Evolutionary conservation across 1,139 yeast species (phyloP).

Genomic region (Suhomyces guaymorum): DNA sequence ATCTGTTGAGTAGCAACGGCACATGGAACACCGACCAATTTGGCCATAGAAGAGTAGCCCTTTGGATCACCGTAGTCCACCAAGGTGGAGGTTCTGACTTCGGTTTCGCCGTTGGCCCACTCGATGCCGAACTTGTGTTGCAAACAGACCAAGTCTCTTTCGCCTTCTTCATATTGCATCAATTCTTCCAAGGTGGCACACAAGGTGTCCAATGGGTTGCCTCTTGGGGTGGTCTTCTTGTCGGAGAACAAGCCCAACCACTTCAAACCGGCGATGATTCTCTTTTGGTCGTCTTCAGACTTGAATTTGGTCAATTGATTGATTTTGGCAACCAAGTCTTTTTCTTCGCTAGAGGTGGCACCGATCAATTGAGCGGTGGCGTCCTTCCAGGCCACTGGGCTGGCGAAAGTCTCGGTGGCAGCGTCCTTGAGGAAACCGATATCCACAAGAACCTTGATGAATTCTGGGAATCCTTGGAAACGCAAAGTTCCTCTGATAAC

Average conservation of each 20-base stretch:
- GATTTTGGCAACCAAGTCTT: slow-evolving; percentile 74
- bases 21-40: slow-evolving; percentile 97
- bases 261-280: slow-evolving; percentile 83
- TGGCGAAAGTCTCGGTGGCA: slow-evolving; percentile 56
- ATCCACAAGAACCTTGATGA: slow-evolving; percentile 92
- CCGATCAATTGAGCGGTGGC: slow-evolving; percentile 78
- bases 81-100: slow-evolving; percentile 91
- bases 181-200: slow-evolving; percentile 94
- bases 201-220: slow-evolving; percentile 91
- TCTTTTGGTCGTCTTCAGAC: slow-evolving; percentile 76
- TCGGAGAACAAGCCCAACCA: slow-evolving; percentile 94
- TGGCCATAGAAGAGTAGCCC: slow-evolving; percentile 98
- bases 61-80: slow-evolving; percentile 91
- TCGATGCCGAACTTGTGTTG: slow-evolving; percentile 98
- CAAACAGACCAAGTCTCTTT: slow-evolving; percentile 90
- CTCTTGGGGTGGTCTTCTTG: slow-evolving; percentile 77
- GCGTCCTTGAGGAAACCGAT: slow-evolving; percentile 88
- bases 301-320: slow-evolving; percentile 78
- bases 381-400: slow-evolving; percentile 79
- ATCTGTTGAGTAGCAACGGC: slow-evolving; percentile 92
- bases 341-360: slow-evolving; percentile 66
- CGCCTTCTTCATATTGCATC: slow-evolving; percentile 96
- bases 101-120: slow-evolving; percentile 90
- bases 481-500: slow-evolving; percentile 96
- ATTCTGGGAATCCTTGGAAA: slow-evolving; percentile 98